Evolutionary conservation across 768 basidiomycete genomes (phyloP), one percentile per base, ranked within the genome.

Genomic region (Boletus coccyginus): DNA sequence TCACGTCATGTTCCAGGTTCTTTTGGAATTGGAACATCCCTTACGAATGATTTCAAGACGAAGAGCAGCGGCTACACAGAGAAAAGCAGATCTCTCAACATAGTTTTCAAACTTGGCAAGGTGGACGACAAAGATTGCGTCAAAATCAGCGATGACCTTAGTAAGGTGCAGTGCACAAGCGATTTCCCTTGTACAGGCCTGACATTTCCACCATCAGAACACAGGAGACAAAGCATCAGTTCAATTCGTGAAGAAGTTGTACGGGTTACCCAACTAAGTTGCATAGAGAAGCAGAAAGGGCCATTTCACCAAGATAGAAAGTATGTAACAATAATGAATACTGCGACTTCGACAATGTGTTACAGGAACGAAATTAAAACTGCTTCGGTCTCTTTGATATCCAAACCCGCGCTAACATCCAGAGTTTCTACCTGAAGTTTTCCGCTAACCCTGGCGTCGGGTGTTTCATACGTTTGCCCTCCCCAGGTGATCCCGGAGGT

Each of bases 101-200:
- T 98, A 67, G 96, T 99, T 47, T 94, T 98, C 74, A 98, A 98
- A 66, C 77, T 99, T 10, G 81, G 83, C 39, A 80, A 83, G 44
- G 86, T 97, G 13, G 77, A 91, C 64, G 81, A 80, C 11, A 77
- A 77, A 54, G 84, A 86, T 2, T 96, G 94, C 61, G 84, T 98
- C 62, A 98, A 99, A 74, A 84, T 99, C 63, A 94, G 92, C 53
- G 97, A 98, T 70, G 95, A 98, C 65, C 67, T 87, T 52, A 87
- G 77, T 10, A 99, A 98, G 83, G 87, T 85, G 36, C 17, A 45
- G 36, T 21, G 3, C 29, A 31, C 2, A 2, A 5, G 11, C 5
- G 14, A 11, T 27, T 40, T 51, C 3, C 32, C 27, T 31, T 36
- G 12, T n/a, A 41, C 16, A 24, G 5, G 7, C 9, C 16, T 59